Percentiles rank a stretch among this genome's conserved stretches.
Conservation (phyloP, 352 stramenopile genomes). For the Thraustotheca clavata region DNA sequence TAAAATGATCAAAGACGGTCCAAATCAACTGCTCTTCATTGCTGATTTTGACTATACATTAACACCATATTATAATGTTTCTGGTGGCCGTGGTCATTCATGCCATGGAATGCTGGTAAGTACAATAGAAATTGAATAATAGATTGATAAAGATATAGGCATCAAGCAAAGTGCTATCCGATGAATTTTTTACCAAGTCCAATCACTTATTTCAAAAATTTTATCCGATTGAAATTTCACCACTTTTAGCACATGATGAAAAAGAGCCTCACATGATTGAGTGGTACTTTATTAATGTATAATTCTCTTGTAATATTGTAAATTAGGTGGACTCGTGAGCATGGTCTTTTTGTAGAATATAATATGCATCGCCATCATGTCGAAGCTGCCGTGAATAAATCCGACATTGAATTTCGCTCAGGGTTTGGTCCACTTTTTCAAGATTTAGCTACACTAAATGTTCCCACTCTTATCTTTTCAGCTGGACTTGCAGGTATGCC, state of each 20-base stretch:
- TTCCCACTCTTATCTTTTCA: constrained; percentile 59
- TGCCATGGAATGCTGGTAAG: constrained; percentile 45
- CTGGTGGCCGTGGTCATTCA: constrained; percentile 41
- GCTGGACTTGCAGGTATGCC: constrained; percentile 35
- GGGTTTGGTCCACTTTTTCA: constrained; percentile 61
- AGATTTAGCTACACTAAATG: constrained; percentile 39
- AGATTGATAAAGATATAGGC: neutral
- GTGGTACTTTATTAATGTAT: constrained; percentile 36
- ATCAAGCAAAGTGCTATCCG: constrained; percentile 34
- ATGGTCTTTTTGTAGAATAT: constrained; percentile 41
- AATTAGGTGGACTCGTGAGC: constrained; percentile 14
- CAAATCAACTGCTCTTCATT: constrained; percentile 69
- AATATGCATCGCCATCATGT: constrained; percentile 46
- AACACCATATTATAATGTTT: constrained; percentile 51
- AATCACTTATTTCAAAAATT: constrained; percentile 58
- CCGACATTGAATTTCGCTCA: constrained; percentile 43
- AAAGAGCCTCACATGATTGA: constrained; percentile 75
- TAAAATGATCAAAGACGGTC: constrained; percentile 54
- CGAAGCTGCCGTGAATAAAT: constrained; percentile 23
- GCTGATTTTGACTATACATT: constrained; percentile 79
- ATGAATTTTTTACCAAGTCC: constrained; percentile 25
- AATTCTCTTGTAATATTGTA: constrained; percentile 24
- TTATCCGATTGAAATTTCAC: constrained; percentile 69
- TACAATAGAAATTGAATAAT: too few species aligned
- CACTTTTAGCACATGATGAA: constrained; percentile 48